These are phyloP conservation scores for Zangia roseola DNA, from an alignment of 768 basidiomycete genomes.

Conservation along the genomic window DNA sequence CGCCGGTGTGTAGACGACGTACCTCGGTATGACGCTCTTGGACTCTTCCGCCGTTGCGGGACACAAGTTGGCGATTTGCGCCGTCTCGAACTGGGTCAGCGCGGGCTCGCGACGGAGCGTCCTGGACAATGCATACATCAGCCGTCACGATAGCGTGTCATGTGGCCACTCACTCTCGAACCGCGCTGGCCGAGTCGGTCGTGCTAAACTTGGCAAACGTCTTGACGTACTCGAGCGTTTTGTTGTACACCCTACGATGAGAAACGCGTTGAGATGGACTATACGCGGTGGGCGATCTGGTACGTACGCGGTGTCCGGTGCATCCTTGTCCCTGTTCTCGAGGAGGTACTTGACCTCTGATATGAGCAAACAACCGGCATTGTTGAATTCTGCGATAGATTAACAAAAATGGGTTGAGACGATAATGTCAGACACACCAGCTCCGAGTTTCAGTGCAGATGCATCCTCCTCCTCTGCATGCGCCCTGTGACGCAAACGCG, in stretches of 20 bases:
- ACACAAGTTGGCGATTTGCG: constrained; percentile 89
- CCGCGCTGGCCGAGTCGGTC: constrained; percentile 78
- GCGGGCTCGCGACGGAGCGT: constrained; percentile 76
- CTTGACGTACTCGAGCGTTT: constrained; percentile 89
- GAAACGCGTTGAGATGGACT: no score
- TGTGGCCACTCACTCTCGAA: constrained; percentile 68
- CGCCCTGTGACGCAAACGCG: constrained; percentile 61
- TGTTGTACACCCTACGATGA: constrained; percentile 69
- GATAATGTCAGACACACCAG: constrained; percentile 41
- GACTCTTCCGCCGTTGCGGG: constrained; percentile 88
- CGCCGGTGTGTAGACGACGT: background rate
- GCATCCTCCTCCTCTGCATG: constrained; percentile 83
- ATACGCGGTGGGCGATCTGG: background rate
- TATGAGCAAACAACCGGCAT: constrained; percentile 86
- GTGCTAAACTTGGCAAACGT: constrained; percentile 90
- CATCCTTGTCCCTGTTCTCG: constrained; percentile 84
- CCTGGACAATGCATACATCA: background rate
- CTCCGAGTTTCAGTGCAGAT: constrained; percentile 76
- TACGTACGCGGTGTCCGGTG: constrained; percentile 80
- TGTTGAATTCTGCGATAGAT: constrained; percentile 84
- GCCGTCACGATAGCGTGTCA: background rate
- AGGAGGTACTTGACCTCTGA: constrained; percentile 91
- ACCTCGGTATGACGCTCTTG: constrained; percentile 91
- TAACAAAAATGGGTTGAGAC: no score
- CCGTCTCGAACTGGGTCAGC: constrained; percentile 87